Evolutionary conservation across 2,329 filamentous ascomycete species (phyloP).

Genomic region (Cordyceps cicadae): DNA sequence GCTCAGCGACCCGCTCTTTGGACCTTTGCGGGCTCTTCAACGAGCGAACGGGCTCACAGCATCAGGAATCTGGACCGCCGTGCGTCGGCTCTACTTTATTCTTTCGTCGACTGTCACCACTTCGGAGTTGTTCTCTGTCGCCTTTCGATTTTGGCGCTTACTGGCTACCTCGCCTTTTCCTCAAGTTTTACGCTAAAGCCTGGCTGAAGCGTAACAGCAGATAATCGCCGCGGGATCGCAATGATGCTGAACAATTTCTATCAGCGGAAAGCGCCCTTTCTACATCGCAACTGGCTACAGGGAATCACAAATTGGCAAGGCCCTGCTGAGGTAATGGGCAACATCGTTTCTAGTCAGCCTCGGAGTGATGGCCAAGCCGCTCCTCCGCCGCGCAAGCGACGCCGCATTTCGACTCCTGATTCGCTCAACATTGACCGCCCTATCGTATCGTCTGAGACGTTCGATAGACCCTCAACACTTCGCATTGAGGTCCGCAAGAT

Average conservation of each 20-base stretch:
- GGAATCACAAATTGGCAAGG: slow-evolving; percentile 36
- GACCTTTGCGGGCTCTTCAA: background rate
- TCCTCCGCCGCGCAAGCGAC: slow-evolving; percentile 41
- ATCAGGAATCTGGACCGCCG: background rate
- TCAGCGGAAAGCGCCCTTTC: slow-evolving; percentile 43
- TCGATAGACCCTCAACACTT: slow-evolving; percentile 33
- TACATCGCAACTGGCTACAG: slow-evolving; percentile 46
- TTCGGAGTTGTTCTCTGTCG: background rate
- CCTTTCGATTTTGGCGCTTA: too few species aligned
- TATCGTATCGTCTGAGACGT: slow-evolving; percentile 22
- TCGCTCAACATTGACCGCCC: slow-evolving; percentile 25
- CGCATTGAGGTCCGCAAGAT: slow-evolving; percentile 47
- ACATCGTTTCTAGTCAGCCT: slow-evolving; percentile 30
- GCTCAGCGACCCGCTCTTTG: background rate
- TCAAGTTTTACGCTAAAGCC: background rate
- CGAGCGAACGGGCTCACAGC: background rate
- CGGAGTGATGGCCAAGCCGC: slow-evolving; percentile 26
- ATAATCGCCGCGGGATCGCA: slow-evolving; percentile 17
- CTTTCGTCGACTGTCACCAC: background rate
- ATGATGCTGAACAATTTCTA: slow-evolving; percentile 42
- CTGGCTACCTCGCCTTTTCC: background rate
- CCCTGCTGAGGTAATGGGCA: slow-evolving; percentile 32
- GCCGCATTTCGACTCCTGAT: slow-evolving; percentile 36
- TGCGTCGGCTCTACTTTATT: background rate
- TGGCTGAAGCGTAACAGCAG: background rate